Base-by-base conservation (phyloP, 2,329 filamentous ascomycete species). In the Claviceps monticola region DNA sequence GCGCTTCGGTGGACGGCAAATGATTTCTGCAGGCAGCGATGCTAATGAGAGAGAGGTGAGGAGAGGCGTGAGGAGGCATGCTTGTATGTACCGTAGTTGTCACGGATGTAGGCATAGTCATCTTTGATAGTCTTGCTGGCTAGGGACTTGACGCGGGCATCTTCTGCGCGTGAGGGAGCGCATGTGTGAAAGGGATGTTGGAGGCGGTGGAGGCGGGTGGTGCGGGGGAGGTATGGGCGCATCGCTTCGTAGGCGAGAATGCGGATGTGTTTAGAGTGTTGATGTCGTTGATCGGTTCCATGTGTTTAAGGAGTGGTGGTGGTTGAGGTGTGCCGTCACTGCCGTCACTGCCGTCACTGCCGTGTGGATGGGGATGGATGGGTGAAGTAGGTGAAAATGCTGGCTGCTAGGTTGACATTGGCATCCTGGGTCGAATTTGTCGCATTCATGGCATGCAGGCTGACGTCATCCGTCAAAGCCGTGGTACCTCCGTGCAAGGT, bases 91-190 rank as follows among this genome's bases (percentile, higher is more conserved):
- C 73, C 67, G 55, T 76, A 76, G 46, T 65, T 62, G 8, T 74
- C 69, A 46, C 65, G 68, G 39, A 75, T 63, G 13, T 59, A 55
- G 19, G 73, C 72, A 59, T 71, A 76, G 21, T 75, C 73, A 51
- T 75, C 68, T 39, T 64, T 63, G 48, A 76, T 74, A 53, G 68
- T 56, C 6, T 5, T 53, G n/a, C 34, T 52, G 9, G 49, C 39
- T 9, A 51, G 37, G 19, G 50, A 29, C 23, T 37, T 50, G 29
- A 50, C 36, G 48, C 46, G 54, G 44, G 50, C 26, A n/a, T 54
- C 54, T 37, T 42, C 17, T 13, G 51, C 42, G 38, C 46, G 54
- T 7, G 48, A 21, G 23, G n/a, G 36, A 13, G 39, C 26, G 39
- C 48, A 21, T 7, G 11, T 17, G 26, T 21, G 7, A 23, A n/a